These are phyloP conservation scores for Peniophora sp. DNA, from an alignment of 1,284 basidiomycete species.

Conservation along the genomic window DNA sequence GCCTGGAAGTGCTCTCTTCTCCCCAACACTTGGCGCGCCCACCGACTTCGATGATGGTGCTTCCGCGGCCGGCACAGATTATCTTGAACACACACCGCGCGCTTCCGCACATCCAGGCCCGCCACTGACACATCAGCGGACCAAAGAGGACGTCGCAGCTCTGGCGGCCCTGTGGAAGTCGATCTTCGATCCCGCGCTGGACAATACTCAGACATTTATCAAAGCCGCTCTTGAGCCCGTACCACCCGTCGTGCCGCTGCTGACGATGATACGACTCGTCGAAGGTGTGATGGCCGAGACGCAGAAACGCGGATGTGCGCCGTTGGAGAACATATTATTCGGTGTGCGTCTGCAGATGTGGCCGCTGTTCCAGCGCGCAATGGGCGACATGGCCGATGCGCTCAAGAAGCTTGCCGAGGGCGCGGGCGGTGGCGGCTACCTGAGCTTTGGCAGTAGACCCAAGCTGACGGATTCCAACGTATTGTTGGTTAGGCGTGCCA, in stretches of 20 bases:
- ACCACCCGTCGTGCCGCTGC: constrained; percentile 66
- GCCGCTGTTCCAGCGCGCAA: constrained; percentile 84
- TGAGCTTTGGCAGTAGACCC: constrained; percentile 40
- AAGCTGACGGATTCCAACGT: constrained; percentile 66
- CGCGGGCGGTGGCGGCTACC: constrained; percentile 47
- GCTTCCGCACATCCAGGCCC: constrained; percentile 16
- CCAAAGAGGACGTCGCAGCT: constrained; percentile 51
- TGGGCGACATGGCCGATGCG: constrained; percentile 78
- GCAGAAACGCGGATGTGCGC: constrained; percentile 67
- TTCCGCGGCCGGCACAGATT: constrained; percentile 19
- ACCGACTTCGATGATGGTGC: constrained; percentile 22
- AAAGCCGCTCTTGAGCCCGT: constrained; percentile 56
- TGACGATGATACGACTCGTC: constrained; percentile 85
- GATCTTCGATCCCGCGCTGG: constrained; percentile 81
- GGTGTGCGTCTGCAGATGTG: constrained; percentile 78
- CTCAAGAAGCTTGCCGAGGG: constrained; percentile 78
- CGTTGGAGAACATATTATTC: constrained; percentile 76
- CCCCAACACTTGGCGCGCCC: constrained; percentile 28
- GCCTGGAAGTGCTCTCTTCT: constrained; percentile 29
- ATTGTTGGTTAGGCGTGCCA: constrained; percentile 38
- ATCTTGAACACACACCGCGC: constrained; percentile 14
- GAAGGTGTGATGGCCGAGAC: constrained; percentile 71
- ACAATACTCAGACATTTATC: constrained; percentile 75
- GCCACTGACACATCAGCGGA: constrained; percentile 10
- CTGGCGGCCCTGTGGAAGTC: constrained; percentile 79